Base-by-base conservation (phyloP, 345 rosid genomes). In the Rhodamnia argentea region DNA sequence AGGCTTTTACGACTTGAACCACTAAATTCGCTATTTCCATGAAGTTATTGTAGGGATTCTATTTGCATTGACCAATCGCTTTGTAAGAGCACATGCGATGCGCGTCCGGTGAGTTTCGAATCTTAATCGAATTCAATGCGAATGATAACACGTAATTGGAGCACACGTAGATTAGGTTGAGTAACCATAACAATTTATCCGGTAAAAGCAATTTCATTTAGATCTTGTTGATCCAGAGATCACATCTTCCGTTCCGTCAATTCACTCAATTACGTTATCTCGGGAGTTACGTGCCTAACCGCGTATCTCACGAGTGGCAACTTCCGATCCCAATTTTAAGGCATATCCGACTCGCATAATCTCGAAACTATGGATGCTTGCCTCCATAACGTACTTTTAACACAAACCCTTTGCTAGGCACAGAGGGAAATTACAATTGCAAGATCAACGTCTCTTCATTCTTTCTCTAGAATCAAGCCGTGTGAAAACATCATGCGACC, bases 251-350 rank as follows among this genome's bases (percentile, higher is more conserved):
- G 24, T 70, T 15, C 29, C 42, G 3, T 62, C 75, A 62, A 62
- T 60, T 62, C 42, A 62, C 11, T 1, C 0, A 0, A 1, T 60
- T 10, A 27, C 4, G 2, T 13, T 3, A 60, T 62, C 20, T 62
- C 11, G 5, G 42, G 37, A 29, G 40, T 7, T 13, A 27, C 13
- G 2, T 60, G 10, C 20, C 20, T 60, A 27, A 13, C 5, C 10
- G 6, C 0, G 10, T 1, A 27, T 14, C 3, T 60, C 20, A 60
- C 4, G 2, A 14, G 74, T 14, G 2, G 14, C 5, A 27, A 27
- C 74, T 62, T 27, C 10, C 40, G 5, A 1, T 62, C 75, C 3
- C 11, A 9, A 62, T 27, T 27, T 7, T 7, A 27, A 7, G 29
- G 3, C 15, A 27, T 7, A 3, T 10, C 74, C 5, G 1, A 18